phyloP scores from a whole-genome alignment of 768 basidiomycete species.

The Psilocybe azurescens region DNA sequence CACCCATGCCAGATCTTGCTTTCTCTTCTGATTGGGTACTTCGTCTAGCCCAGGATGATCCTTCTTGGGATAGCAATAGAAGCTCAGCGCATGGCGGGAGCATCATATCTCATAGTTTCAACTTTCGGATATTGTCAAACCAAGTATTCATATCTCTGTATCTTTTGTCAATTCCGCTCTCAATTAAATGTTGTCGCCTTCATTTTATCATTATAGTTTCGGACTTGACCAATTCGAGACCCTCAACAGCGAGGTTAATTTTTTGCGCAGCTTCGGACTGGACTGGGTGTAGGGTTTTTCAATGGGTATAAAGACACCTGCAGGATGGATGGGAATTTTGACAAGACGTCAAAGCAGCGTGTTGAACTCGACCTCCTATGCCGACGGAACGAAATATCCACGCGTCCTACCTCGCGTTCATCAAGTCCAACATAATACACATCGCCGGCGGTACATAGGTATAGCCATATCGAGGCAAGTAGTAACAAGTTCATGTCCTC shows the following conservation, averaged over 20 bases:
- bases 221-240: background rate
- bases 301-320: too few relatives aligned
- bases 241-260: background rate
- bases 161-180: background rate
- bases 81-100: background rate
- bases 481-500: too few relatives aligned
- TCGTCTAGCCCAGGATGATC: background rate
- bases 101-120: background rate
- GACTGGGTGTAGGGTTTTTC: too few relatives aligned
- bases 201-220: background rate
- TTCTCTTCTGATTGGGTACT: background rate
- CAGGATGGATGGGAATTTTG: too few relatives aligned
- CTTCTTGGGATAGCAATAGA: background rate
- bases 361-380: too few relatives aligned
- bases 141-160: background rate
- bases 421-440: too few relatives aligned
- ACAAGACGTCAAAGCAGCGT: too few relatives aligned
- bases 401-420: too few relatives aligned
- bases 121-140: background rate
- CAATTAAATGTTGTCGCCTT: background rate
- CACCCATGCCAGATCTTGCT: background rate
- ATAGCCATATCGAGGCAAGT: too few relatives aligned
- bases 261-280: too few relatives aligned
- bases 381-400: too few relatives aligned
- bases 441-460: too few relatives aligned